These are phyloP conservation scores for Emergomyces pasteurianus DNA, from an alignment of 2,329 filamentous ascomycete genomes.

Conservation along the genomic window DNA sequence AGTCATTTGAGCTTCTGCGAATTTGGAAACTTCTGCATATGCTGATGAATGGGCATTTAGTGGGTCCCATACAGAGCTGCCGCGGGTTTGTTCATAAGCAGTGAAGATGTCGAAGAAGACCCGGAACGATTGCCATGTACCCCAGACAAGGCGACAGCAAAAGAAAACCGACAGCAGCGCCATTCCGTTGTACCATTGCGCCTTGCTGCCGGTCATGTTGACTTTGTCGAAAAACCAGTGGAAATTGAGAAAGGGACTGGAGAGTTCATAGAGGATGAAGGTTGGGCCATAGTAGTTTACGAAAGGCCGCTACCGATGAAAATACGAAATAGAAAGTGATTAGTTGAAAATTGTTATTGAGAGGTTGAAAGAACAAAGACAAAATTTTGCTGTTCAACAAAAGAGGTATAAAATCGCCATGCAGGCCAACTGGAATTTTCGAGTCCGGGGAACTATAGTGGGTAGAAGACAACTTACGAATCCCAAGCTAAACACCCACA, in stretches of 20 bases:
- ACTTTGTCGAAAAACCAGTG: constrained; percentile 62
- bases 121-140: constrained; percentile 45
- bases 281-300: constrained; percentile 52
- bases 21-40: constrained; percentile 38
- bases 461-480: constrained; percentile 41
- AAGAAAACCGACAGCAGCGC: constrained; percentile 48
- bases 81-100: constrained; percentile 34
- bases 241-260: constrained; percentile 54
- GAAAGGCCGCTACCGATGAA: constrained; percentile 44
- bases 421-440: not conserved
- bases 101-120: constrained; percentile 50
- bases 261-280: constrained; percentile 58
- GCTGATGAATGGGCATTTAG: constrained; percentile 24
- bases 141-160: constrained; percentile 51
- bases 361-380: not conserved
- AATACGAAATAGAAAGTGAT: not conserved
- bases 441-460: constrained; percentile 3
- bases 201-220: constrained; percentile 48
- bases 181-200: constrained; percentile 54
- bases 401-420: not conserved
- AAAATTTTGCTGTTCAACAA: not conserved
- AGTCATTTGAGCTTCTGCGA: constrained; percentile 27
- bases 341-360: not conserved
- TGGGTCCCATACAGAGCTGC: constrained; percentile 20
- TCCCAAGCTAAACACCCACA: constrained; percentile 50